Percentiles rank a stretch among this genome's conserved stretches.
Evolutionary conservation across 768 basidiomycete species (phyloP).

Genomic region (Mycena epipterygia): DNA sequence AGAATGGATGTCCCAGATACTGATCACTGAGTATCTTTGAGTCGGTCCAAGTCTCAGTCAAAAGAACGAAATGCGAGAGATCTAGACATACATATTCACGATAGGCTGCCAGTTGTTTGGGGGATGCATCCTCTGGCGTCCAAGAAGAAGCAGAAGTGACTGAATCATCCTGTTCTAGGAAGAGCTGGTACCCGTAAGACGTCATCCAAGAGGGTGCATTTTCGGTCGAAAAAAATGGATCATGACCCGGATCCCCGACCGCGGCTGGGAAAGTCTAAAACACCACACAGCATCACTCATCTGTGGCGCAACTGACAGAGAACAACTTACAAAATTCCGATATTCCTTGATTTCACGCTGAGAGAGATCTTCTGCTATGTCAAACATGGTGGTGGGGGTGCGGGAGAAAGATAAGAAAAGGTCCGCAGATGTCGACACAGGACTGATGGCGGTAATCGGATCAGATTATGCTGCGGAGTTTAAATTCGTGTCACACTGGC

Average conservation of each 20-base stretch:
- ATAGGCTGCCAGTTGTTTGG: not conserved
- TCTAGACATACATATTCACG: not conserved
- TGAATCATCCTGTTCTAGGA: not conserved
- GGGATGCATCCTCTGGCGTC: not conserved
- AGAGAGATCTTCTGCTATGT: not conserved
- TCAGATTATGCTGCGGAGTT: no score
- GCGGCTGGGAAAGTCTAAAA: not conserved
- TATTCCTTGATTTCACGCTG: constrained; percentile 6
- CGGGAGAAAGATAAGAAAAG: no score
- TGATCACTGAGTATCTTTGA: constrained; percentile 6
- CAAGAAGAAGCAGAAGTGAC: not conserved
- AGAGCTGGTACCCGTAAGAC: not conserved
- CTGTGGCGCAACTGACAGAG: not conserved
- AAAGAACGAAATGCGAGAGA: not conserved
- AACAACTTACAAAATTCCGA: not conserved
- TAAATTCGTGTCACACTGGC: no score
- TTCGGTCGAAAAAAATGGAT: constrained; percentile 3
- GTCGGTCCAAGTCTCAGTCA: not conserved
- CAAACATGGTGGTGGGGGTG: not conserved
- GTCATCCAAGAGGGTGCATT: constrained; percentile 7
- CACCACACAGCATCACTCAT: not conserved
- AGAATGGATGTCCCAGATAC: constrained; percentile 6
- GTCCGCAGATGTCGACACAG: no score
- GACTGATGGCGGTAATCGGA: no score
- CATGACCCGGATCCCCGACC: not conserved